These are phyloP conservation scores for Aegle marmelos DNA, from an alignment of 345 rosid species.

Conservation along the genomic window DNA sequence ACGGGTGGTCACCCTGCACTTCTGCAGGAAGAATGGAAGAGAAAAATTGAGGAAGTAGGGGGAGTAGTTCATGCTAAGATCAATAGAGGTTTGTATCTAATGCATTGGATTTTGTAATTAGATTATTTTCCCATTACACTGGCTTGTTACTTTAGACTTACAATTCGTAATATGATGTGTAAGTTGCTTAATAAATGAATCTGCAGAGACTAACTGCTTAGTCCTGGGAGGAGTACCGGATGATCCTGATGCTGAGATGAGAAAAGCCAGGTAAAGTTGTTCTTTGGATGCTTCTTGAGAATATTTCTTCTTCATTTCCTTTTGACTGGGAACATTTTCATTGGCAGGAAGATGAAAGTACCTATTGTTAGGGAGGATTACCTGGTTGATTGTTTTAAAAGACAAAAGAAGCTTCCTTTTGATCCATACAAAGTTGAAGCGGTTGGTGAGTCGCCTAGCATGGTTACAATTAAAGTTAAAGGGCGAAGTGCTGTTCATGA, in stretches of 20 bases:
- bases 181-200: constrained; percentile 20
- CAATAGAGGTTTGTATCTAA: constrained; percentile 56
- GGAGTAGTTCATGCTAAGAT: constrained; percentile 66
- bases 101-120: constrained; percentile 8
- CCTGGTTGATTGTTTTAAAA: constrained; percentile 72
- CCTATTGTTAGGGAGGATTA: constrained; percentile 84
- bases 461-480: constrained; percentile 90
- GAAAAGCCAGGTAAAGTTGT: constrained; percentile 75
- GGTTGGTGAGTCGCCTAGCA: constrained; percentile 50
- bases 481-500: constrained; percentile 95
- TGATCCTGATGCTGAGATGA: constrained; percentile 54
- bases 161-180: neutral
- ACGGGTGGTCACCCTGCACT: constrained; percentile 9
- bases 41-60: constrained; percentile 70
- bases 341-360: constrained; percentile 82
- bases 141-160: neutral
- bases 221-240: constrained; percentile 62
- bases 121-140: neutral
- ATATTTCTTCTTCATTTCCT: constrained; percentile 14
- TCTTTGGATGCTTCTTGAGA: constrained; percentile 12
- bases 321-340: constrained; percentile 17
- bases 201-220: constrained; percentile 78
- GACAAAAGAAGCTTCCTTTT: constrained; percentile 74
- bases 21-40: constrained; percentile 83
- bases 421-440: constrained; percentile 74